A percentile compares a stretch with the other conserved stretches of the same genome.
phyloP scores from a whole-genome alignment of 2,329 filamentous ascomycete species.

The Neoscytalidium dimidiatum region DNA sequence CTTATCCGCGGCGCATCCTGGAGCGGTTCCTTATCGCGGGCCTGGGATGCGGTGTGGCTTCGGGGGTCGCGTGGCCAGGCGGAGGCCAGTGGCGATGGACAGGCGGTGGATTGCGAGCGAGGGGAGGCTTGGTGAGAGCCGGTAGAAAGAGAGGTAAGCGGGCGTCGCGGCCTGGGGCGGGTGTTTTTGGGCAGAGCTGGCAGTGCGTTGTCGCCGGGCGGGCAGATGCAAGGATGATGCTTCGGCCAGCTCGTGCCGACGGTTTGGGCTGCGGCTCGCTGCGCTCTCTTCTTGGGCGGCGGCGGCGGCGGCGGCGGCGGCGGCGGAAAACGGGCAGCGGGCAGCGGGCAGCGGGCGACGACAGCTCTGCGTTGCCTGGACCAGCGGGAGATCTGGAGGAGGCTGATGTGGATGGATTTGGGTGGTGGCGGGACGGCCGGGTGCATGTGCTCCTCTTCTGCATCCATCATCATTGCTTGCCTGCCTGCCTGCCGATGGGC shows the following conservation, averaged over 20 bases:
- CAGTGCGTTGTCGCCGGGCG: slow-evolving; percentile 13
- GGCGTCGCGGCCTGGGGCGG: not conserved
- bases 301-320: not conserved
- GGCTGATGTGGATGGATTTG: not conserved
- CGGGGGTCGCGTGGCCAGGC: not conserved
- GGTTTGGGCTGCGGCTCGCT: not conserved
- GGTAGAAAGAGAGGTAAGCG: not conserved
- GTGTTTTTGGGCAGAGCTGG: not conserved
- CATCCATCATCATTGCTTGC: not conserved
- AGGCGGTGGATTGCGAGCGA: not conserved
- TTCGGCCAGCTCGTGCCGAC: not conserved
- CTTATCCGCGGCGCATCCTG: slow-evolving; percentile 19
- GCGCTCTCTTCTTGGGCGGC: not conserved
- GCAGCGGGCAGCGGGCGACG: no score
- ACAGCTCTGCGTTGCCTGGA: not conserved
- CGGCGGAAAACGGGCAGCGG: no score
- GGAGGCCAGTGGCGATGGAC: not conserved
- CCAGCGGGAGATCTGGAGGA: not conserved
- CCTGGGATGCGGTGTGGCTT: not conserved
- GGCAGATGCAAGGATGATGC: slow-evolving; percentile 8
- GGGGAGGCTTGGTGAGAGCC: not conserved
- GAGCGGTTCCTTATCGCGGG: slow-evolving; percentile 7
- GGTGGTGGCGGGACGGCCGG: slow-evolving; percentile 12
- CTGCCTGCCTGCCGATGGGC: not conserved
- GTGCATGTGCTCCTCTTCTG: slow-evolving; percentile 2